Conservation (phyloP, 163 green algal genomes). For the Prototheca wickerhamii region DNA sequence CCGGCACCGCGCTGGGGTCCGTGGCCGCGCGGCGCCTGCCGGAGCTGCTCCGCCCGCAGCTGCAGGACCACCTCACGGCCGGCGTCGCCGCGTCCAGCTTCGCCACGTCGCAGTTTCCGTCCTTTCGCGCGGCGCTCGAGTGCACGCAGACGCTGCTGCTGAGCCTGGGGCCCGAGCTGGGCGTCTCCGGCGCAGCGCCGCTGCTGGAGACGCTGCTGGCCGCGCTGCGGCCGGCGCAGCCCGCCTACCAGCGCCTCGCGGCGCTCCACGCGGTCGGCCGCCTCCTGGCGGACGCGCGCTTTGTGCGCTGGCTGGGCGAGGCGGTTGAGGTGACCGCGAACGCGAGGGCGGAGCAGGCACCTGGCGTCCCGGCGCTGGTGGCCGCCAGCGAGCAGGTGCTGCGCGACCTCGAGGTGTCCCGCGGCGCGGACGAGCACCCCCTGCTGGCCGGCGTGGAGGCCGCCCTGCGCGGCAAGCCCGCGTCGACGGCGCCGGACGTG, state of each 20-base stretch:
- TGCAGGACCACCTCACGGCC: conserved; percentile 56
- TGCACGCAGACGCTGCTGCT: conserved; percentile 53
- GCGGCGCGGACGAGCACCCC: neutral
- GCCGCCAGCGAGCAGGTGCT: conserved; percentile 69
- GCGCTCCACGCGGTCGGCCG: conserved; percentile 40
- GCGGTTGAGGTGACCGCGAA: no score
- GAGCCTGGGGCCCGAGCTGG: conserved; percentile 49
- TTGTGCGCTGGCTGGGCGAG: conserved; percentile 61
- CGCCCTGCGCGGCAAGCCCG: neutral
- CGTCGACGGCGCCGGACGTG: neutral
- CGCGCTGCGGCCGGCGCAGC: conserved; percentile 25
- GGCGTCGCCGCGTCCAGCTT: conserved; percentile 15
- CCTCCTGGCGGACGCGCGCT: conserved; percentile 27
- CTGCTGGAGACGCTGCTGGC: conserved; percentile 39
- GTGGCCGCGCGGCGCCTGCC: conserved; percentile 39
- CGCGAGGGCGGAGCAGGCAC: no score
- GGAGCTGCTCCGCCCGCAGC: conserved; percentile 39
- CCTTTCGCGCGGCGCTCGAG: conserved; percentile 48
- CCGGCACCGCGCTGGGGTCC: conserved; percentile 36
- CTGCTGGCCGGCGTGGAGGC: neutral
- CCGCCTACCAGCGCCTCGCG: conserved; percentile 38
- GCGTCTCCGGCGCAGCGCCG: conserved; percentile 31
- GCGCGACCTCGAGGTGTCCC: neutral
- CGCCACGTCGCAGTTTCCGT: conserved; percentile 12
- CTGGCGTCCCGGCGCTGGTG: no score